Conservation (phyloP, 371 early-diverging fungal species). For the Circinella minor region DNA sequence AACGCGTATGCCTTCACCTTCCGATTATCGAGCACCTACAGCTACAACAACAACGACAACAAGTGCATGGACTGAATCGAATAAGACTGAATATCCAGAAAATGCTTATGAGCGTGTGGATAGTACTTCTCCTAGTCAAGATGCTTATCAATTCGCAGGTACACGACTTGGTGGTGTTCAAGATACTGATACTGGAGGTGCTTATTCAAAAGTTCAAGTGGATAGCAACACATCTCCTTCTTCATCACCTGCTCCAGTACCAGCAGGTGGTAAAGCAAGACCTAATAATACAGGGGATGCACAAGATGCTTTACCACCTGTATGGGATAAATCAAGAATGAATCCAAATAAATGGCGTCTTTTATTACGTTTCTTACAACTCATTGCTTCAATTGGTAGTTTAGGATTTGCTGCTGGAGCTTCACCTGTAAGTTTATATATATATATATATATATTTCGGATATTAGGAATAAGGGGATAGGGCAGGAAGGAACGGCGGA, state of each 20-base stretch:
- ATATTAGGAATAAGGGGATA: background rate
- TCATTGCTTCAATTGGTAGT: constrained; percentile 45
- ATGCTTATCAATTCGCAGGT: constrained; percentile 34
- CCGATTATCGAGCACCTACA: constrained; percentile 31
- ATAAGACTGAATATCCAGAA: constrained; percentile 29
- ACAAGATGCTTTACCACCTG: constrained; percentile 28
- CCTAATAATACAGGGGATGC: constrained; percentile 19
- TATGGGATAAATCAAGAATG: constrained; percentile 25
- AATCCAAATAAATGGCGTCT: constrained; percentile 39
- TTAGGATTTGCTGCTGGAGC: constrained; percentile 59
- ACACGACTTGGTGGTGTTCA: constrained; percentile 25
- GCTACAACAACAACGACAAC: constrained; percentile 3
- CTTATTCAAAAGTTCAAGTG: constrained; percentile 26
- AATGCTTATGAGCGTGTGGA: constrained; percentile 13
- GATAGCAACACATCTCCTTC: constrained; percentile 9
- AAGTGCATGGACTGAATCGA: constrained; percentile 26
- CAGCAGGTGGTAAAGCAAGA: constrained; percentile 26
- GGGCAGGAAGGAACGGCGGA: background rate
- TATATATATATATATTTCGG: background rate
- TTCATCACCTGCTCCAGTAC: constrained; percentile 7
- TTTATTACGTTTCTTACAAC: constrained; percentile 39
- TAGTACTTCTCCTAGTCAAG: constrained; percentile 8
- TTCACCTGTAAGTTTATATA: constrained; percentile 41
- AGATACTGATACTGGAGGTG: background rate
- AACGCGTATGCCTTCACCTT: constrained; percentile 43